phyloP scores from a whole-genome alignment of 371 early-diverging fungal genomes.

The Apophysomyces variabilis region DNA sequence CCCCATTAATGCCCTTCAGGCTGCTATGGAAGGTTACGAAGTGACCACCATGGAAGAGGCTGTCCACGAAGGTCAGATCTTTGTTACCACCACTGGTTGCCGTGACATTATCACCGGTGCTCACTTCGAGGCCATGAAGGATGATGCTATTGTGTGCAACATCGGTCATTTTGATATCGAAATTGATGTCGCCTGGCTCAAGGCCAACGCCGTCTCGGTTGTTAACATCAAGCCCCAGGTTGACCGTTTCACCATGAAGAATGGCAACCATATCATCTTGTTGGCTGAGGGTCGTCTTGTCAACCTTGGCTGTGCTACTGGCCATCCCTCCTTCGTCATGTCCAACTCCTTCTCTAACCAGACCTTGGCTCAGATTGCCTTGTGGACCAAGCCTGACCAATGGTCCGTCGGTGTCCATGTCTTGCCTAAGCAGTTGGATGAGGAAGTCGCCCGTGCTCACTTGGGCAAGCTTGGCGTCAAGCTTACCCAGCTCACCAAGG shows the following conservation, averaged over 20 bases:
- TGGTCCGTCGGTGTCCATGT: constrained; percentile 96
- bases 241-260: constrained; percentile 92
- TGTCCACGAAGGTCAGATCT: constrained; percentile 88
- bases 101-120: constrained; percentile 94
- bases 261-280: constrained; percentile 91
- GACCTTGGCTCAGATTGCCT: constrained; percentile 96
- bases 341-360: constrained; percentile 98
- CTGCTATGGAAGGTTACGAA: constrained; percentile 98
- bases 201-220: constrained; percentile 83
- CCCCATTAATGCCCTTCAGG: constrained; percentile 98
- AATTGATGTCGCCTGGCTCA: constrained; percentile 98
- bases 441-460: constrained; percentile 97
- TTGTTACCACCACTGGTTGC: constrained; percentile 98
- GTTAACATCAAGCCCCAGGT: constrained; percentile 98
- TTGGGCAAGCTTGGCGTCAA: constrained; percentile 93
- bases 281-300: constrained; percentile 98
- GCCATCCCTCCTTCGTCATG: constrained; percentile 98
- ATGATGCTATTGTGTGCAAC: constrained; percentile 98
- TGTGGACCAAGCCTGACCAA: constrained; percentile 87
- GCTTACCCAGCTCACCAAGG: constrained; percentile 70
- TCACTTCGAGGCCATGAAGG: constrained; percentile 92
- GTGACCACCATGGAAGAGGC: constrained; percentile 98
- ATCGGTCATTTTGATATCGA: constrained; percentile 99
- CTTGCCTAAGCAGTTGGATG: constrained; percentile 97
- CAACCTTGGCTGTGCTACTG: constrained; percentile 98